Evolutionary conservation across 176 grass and related monocot species (phyloP), one percentile per base, ranked within the genome.

Genomic region (Aegilops longissima): DNA sequence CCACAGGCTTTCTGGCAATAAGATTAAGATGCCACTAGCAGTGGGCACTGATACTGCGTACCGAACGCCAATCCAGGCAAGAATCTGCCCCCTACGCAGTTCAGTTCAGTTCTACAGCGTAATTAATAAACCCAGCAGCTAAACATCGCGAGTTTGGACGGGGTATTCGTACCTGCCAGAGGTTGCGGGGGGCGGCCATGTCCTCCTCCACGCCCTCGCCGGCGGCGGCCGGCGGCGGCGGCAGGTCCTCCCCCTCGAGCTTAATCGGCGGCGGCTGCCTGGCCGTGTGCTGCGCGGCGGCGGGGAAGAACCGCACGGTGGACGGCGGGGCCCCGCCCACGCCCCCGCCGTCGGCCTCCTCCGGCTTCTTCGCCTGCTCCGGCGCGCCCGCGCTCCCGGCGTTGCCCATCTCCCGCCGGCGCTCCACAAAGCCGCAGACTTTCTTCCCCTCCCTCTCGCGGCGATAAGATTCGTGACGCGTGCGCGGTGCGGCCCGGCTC

Each of bases 231-330:
- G 81, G 76, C 35, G 89, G 89, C 35, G 81, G 81, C 47, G 89
- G 81, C 61, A 83, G 85, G 77, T 94, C 89, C 45, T 94, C 92
- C 67, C 71, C 78, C 47, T 94, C 89, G 62, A 94, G 80, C 92
- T 86, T 94, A 58, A 94, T 79, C 17, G 92, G 80, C 80, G 89
- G 74, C 20, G 89, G 25, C 80, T 82, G 84, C 86, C 81, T 77
- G 27, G 83, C 89, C 89, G 79, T 83, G 51, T 79, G 69, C 29
- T 77, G 86, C 76, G 40, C 76, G 40, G 86, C 83, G 30, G 65
- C 84, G 40, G 92, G 92, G 49, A 91, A 84, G 72, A 94, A 91
- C n/a, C 86, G 87, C 18, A 91, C 92, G 34, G 87, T 89, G n/a
- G 92, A 78, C 40, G 92, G 86, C 21, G 76, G 87, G 1, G 64